Percentiles rank a stretch among this genome's conserved stretches.
phyloP scores from a whole-genome alignment of 805 yeast species.

The Wickerhamiella spandovensis region DNA sequence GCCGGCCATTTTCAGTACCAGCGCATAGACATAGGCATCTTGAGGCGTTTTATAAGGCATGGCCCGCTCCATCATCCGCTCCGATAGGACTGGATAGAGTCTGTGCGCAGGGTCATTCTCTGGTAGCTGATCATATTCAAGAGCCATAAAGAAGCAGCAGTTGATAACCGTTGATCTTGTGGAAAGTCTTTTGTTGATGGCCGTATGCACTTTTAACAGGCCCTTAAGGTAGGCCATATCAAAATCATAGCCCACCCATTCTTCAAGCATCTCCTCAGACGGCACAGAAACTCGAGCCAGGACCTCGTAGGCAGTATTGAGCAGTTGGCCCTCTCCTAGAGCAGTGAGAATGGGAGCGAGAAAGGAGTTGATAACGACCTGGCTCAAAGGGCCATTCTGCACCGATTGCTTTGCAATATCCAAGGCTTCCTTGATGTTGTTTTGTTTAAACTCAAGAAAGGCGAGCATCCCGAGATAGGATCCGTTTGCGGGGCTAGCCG shows the following conservation, averaged over 20 bases:
- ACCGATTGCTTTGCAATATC: slow-evolving; percentile 12
- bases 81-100: slow-evolving; percentile 48
- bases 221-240: slow-evolving; percentile 11
- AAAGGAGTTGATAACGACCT: slow-evolving; percentile 22
- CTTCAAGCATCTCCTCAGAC: slow-evolving; percentile 14
- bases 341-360: slow-evolving; percentile 15
- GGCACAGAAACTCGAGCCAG: slow-evolving; percentile 12
- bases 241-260: slow-evolving; percentile 14
- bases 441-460: slow-evolving; percentile 4
- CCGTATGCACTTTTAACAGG: slow-evolving; percentile 17
- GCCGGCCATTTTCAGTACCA: slow-evolving; percentile 32
- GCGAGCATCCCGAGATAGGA: slow-evolving; percentile 27
- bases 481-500: slow-evolving; percentile 43
- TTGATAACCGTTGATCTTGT: slow-evolving; percentile 14
- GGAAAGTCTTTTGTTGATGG: slow-evolving; percentile 13
- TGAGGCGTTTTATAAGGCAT: slow-evolving; percentile 46
- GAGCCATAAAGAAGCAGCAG: slow-evolving; percentile 34
- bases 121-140: slow-evolving; percentile 25
- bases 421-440: slow-evolving; percentile 6
- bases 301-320: slow-evolving; percentile 15
- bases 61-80: slow-evolving; percentile 39
- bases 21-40: slow-evolving; percentile 48
- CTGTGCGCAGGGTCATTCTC: slow-evolving; percentile 33
- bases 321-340: slow-evolving; percentile 22
- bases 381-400: slow-evolving; percentile 4